Base-by-base conservation (phyloP, 345 rosid genomes). In the Geranium rotundifolium region DNA sequence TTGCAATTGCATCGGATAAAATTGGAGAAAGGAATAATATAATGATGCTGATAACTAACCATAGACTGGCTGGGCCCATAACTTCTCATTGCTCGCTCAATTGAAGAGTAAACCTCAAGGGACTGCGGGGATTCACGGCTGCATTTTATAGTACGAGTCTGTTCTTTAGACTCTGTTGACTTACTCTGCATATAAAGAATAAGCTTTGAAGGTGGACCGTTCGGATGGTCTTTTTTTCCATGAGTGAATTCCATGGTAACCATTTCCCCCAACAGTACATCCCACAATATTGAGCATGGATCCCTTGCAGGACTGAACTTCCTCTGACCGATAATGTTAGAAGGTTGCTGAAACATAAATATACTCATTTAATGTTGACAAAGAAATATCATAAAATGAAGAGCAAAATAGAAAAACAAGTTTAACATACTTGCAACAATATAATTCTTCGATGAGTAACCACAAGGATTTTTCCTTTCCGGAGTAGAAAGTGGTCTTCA, bases 211-310 rank as follows among this genome's bases (percentile, higher is more conserved):
- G 84, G 85, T 64, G 86, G 89, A 70, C 86, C 72, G 65, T 83
- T 83, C 18, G 81, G 85, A n/a, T 58, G 73, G 73, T 93, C 96
- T 59, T 86, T 90, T 80, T 93, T 90, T 79, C 92, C 95, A 17
- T 72, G 80, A 65, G 80, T 83, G 72, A 93, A 73, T 73, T 93
- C 92, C 97, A 93, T 90, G 7, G 82, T 85, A 60, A 73, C 75
- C 67, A 93, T 76, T 75, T 93, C 95, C 73, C 70, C 75, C 99
- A 88, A 93, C 23, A 76, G 65, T 54, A 90, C 82, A 74, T 88
- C 96, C 99, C 99, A 93, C 76, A 83, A 69, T 58, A 90, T 86
- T 6, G 87, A 88, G 67, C 97, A 93, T 19, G 97, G 95, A 77
- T 93, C 99, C 77, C 88, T 86, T 29, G 88, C 90, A 1, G 95